Percentiles rank a stretch among this genome's conserved stretches.
phyloP scores from a whole-genome alignment of 2,329 filamentous ascomycete species.

The Juglanconis sp. region DNA sequence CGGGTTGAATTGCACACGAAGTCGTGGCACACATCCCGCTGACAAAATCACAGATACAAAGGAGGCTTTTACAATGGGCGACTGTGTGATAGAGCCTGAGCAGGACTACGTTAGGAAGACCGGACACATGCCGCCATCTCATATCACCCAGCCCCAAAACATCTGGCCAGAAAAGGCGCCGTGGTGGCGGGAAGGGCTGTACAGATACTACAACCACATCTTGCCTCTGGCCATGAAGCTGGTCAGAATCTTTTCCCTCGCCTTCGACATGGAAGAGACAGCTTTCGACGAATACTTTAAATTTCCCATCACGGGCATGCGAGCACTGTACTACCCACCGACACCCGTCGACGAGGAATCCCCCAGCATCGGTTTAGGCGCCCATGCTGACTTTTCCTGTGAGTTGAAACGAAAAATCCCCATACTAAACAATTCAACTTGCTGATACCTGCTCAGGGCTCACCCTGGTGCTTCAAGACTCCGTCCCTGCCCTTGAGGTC shows the following conservation, averaged over 20 bases:
- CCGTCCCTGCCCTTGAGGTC: constrained; percentile 33
- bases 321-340: constrained; percentile 38
- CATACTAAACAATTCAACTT: background rate
- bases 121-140: constrained; percentile 22
- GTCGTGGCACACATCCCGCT: background rate
- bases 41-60: constrained; percentile 22
- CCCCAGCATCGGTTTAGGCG: constrained; percentile 33
- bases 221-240: constrained; percentile 30
- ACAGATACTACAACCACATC: constrained; percentile 31
- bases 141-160: constrained; percentile 30
- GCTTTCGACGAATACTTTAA: constrained; percentile 35
- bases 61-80: constrained; percentile 36
- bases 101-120: constrained; percentile 30
- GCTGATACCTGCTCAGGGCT: constrained; percentile 23
- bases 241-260: constrained; percentile 34
- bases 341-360: constrained; percentile 24
- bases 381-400: constrained; percentile 40
- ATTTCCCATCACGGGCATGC: constrained; percentile 39
- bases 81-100: constrained; percentile 34
- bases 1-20: background rate
- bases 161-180: constrained; percentile 31
- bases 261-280: constrained; percentile 35
- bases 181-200: constrained; percentile 32
- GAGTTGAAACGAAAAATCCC: background rate
- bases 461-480: constrained; percentile 35